Evolutionary conservation across 2,329 filamentous ascomycete genomes (phyloP).

Genomic region (Nemania sp.): DNA sequence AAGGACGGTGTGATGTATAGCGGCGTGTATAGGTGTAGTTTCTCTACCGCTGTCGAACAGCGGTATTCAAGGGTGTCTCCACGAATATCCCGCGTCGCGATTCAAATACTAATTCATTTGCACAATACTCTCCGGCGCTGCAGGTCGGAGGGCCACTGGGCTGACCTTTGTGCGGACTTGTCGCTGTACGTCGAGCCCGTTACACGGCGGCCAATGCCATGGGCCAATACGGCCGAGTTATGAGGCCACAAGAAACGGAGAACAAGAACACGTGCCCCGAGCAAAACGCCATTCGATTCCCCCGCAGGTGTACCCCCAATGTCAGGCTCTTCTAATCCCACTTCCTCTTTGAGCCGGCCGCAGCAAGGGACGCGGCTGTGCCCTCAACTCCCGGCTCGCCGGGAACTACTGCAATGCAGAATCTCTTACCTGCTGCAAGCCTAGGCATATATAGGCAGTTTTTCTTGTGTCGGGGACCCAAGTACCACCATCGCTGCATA

Average conservation of each 20-base stretch:
- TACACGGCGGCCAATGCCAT: constrained; percentile 1
- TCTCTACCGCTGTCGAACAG: background rate
- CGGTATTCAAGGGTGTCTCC: too few relatives aligned
- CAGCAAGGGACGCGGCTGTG: constrained; percentile 28
- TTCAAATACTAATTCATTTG: too few relatives aligned
- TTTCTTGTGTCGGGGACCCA: constrained; percentile 14
- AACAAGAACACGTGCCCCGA: constrained; percentile 27
- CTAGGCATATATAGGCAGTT: constrained; percentile 11
- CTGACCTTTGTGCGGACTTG: too few relatives aligned
- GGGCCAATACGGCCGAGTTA: background rate
- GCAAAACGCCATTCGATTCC: background rate
- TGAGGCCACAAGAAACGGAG: constrained; percentile 18
- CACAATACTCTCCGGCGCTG: background rate
- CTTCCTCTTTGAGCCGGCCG: constrained; percentile 38
- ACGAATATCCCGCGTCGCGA: background rate
- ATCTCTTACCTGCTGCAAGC: constrained; percentile 23
- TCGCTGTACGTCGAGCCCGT: too few relatives aligned
- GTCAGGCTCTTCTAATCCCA: constrained; percentile 17
- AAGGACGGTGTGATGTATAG: constrained; percentile 1
- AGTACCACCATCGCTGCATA: constrained; percentile 23
- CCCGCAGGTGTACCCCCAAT: constrained; percentile 26
- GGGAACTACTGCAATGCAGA: constrained; percentile 31
- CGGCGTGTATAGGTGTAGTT: background rate
- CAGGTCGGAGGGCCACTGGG: too few relatives aligned
- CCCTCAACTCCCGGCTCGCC: constrained; percentile 23